Base-by-base conservation (phyloP, 2,329 filamentous ascomycete species). In the Hymenoscyphus occultus region DNA sequence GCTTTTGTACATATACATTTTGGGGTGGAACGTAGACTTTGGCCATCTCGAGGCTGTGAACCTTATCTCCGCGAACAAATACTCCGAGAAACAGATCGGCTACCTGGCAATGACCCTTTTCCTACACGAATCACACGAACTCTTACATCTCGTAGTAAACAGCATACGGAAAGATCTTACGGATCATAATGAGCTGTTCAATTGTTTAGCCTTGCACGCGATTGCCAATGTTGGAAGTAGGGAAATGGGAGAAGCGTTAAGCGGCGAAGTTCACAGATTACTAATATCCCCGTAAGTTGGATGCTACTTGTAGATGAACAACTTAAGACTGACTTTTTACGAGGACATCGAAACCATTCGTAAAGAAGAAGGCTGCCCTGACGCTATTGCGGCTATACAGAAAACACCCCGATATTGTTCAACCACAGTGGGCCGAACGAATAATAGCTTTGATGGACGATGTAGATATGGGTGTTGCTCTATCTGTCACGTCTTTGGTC, bases 361-460 rank as follows among this genome's bases (percentile, higher is more conserved):
- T 99, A 66, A 99, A 99, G 84, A 99, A 99, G 81, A 99, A 99
- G 83, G 94, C 95, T 1, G 95, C 95, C 6, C 82, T 99, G 61
- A 99, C 95, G 0, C 84, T 99, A 42, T 86, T 99, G 63, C 90
- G 95, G 63, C 80, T 99, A 5, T 99, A 98, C 79, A 91, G 95
- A 71, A 99, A 99, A 80, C 88, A 93, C 74, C 93, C 94, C 1
- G 90, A 88, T 69, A 97, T 99, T 70, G 91, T 99, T 31, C 93
- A 97, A 74, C 90, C 92, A 39, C 93, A 97, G 80, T 99, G 95
- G 95, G 92, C 93, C 7, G 96, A 99, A 80, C 88, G 95, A 61
- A 97, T 99, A 76, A 95, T 99, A 76, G 95, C 95, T n/a, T 83
- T 99, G 54, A 97, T 99, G 93, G 95, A 99, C 77, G 95, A 99